Evolutionary conservation across 495 filamentous ascomycete species (phyloP), one percentile per base, ranked within the genome.

Genomic region (Talaromyces trachyspermus): DNA sequence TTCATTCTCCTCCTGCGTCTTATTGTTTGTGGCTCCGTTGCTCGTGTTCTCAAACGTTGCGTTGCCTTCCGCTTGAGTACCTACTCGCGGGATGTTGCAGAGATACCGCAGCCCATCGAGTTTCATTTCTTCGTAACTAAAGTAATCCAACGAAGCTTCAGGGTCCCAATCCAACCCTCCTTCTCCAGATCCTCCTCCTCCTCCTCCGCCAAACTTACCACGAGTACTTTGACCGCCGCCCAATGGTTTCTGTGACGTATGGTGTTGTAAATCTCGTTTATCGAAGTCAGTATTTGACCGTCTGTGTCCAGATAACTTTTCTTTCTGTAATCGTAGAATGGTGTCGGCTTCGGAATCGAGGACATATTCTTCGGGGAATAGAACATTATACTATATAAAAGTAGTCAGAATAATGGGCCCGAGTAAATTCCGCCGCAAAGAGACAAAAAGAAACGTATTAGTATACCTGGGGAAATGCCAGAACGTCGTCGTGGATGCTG

Each of bases 401-500:
- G 15, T 17, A 25, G 46, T 61, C 47, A 60, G 57, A 17, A 35
- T n/a, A n/a, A n/a, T n/a, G n/a, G n/a, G n/a, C n/a, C n/a, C n/a
- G n/a, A n/a, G 17, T 24, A 42, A 40, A 18, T 27, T 23, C 15
- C 33, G n/a, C 22, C 4, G 8, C 5, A 18, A 22, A 35, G 11
- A 22, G 1, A 8, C 8, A 30, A 44, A 12, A 4, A 2, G 41
- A 4, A 44, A 15, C 36, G 26, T 18, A 37, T n/a, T 20, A 42
- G 60, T 69, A 25, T 66, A 94, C 89, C 71, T 96, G 92, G 20
- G 92, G 92, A 70, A 85, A 88, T 17, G 92, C 91, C 27, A 95
- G 73, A 8, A 98, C 62, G 62, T 98, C 92, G 59, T 97, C 90
- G 56, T 94, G 80, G 25, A 95, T 84, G 56, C 80, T 88, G 66